phyloP scores from a whole-genome alignment of 345 rosid species.

The Rhodomyrtus tomentosa region DNA sequence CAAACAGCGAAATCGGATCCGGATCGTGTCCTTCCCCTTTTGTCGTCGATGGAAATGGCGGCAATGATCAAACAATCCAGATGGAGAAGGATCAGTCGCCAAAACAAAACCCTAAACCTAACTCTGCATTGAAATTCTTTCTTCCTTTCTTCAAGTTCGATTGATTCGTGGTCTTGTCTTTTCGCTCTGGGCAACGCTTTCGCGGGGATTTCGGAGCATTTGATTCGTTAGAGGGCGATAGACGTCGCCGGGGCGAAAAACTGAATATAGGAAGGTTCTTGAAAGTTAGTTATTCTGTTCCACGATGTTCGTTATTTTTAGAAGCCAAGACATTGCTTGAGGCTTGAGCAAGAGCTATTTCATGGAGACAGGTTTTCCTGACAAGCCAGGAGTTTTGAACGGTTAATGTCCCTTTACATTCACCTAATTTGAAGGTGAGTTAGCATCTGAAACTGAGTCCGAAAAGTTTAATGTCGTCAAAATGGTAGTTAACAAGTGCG shows the following conservation, averaged over 20 bases:
- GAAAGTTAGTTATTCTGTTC: background rate
- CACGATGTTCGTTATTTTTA: background rate
- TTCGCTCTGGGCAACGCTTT: background rate
- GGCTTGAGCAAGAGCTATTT: background rate
- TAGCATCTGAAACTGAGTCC: no score
- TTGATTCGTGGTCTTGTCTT: background rate
- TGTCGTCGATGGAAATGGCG: background rate
- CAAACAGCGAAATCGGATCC: background rate
- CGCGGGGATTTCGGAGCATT: background rate
- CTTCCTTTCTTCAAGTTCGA: background rate
- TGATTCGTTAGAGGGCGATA: background rate
- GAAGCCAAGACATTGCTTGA: background rate
- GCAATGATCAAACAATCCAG: background rate
- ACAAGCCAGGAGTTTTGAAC: background rate
- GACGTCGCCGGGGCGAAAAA: background rate
- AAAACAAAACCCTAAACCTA: background rate
- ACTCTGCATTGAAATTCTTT: background rate
- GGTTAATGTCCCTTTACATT: background rate
- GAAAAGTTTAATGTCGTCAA: background rate
- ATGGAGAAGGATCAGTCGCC: background rate
- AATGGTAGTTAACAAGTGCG: background rate
- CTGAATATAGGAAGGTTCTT: background rate
- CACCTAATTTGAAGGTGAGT: background rate
- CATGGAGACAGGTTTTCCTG: background rate
- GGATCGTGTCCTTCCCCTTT: background rate